Base-by-base conservation (phyloP, 2,329 filamentous ascomycete species). In the Lanzia echinophila region DNA sequence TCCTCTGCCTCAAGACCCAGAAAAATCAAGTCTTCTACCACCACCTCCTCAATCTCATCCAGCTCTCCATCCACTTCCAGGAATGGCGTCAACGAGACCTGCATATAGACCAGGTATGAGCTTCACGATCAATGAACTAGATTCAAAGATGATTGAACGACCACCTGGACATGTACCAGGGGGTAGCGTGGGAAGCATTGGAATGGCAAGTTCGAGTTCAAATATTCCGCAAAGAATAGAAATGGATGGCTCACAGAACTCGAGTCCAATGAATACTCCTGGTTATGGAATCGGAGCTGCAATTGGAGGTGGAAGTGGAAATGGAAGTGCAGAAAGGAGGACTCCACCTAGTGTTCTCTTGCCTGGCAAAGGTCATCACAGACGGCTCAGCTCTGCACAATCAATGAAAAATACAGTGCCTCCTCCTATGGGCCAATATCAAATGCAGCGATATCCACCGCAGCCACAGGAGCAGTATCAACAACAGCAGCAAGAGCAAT, bases 21-120 rank as follows among this genome's bases (percentile, higher is more conserved):
- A 53, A 31, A 53, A 53, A 20, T 48, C 50, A 15, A 20, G 44
- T 10, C 28, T 28, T 28, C 24, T 48, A 12, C 17, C 4, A 5
- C 44, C 44, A 15, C 50, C 50, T n/a, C 34, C 50, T 11, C 43
- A 48, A 15, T 48, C 28, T 2, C 50, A 48, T 31, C 50, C 50
- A 42, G 50, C 50, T 15, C 48, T 41, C 11, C 44, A 48, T 7
- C 34, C 36, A 11, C 20, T 48, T 12, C 44, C 50, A 1, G 44
- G 44, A 15, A 19, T 52, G 32, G 10, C 34, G 7, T 24, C n/a
- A 22, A 32, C 24, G 2, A 31, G 24, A 33, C 43, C 43, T 19
- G 34, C 13, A 17, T 19, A 47, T 42, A 17, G 13, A 15, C 20
- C 50, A 13, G 12, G 20, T 3, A 24, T 19, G 10, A 11, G 3